Conservation (phyloP, 2,329 filamentous ascomycete genomes). For the Trichoderma oligosporum region DNA sequence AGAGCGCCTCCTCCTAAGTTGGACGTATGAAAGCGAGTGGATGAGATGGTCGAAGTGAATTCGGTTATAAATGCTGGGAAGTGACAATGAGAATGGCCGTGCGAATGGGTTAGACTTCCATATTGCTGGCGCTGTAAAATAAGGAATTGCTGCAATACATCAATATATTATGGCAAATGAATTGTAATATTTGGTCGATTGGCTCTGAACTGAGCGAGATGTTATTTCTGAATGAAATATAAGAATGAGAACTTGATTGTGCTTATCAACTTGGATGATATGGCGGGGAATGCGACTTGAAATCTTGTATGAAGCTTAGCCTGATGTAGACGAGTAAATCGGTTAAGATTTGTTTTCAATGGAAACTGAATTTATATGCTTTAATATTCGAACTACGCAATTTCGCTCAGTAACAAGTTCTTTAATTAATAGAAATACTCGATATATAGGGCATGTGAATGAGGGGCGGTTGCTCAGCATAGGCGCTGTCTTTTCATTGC, state of each 20-base stretch:
- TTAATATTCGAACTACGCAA: neutral
- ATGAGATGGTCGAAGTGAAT: conserved; percentile 1
- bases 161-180: conserved; percentile 25
- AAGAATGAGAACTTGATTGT: neutral
- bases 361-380: neutral
- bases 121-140: conserved; percentile 34
- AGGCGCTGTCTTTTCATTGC: neutral
- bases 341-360: neutral
- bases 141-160: conserved; percentile 33
- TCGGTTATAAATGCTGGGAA: conserved; percentile 20
- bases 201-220: neutral
- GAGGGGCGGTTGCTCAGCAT: neutral
- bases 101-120: conserved; percentile 25
- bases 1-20: conserved; percentile 38
- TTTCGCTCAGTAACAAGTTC: too few species aligned
- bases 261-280: neutral
- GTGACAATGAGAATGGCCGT: conserved; percentile 24
- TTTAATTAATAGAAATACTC: neutral
- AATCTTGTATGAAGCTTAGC: neutral
- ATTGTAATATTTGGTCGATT: neutral
- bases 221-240: neutral
- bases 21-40: conserved; percentile 5
- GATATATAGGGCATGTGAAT: neutral
- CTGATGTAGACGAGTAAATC: neutral
- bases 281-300: conserved; percentile 15